Conservation (phyloP, 495 filamentous ascomycete genomes). For the Aspergillus kassunensis region DNA sequence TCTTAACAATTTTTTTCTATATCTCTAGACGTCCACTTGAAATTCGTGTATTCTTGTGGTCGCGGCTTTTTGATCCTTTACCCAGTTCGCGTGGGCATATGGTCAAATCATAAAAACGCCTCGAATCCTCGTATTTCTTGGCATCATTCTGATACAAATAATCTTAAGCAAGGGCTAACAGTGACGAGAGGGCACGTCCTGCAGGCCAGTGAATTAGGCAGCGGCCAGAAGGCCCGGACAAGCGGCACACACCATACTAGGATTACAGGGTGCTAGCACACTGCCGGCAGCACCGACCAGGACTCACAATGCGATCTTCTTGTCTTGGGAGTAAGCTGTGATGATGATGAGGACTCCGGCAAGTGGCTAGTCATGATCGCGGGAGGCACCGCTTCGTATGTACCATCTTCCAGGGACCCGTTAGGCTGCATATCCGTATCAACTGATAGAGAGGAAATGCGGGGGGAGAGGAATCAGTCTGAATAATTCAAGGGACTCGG, state of each 20-base stretch:
- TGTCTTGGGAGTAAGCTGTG: neutral
- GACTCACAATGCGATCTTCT: too few relatives aligned
- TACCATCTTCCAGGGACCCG: neutral
- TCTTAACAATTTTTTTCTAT: neutral
- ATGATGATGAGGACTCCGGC: neutral
- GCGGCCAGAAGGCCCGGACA: constrained; percentile 11
- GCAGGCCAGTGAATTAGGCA: neutral
- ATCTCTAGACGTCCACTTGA: neutral
- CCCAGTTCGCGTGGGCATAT: neutral
- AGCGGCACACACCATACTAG: neutral
- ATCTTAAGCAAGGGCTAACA: constrained; percentile 6
- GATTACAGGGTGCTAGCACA: constrained; percentile 1
- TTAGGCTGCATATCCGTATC: neutral
- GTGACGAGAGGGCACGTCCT: neutral
- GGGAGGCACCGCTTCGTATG: too few relatives aligned
- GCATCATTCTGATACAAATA: constrained; percentile 7
- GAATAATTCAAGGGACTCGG: neutral
- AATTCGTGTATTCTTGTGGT: neutral
- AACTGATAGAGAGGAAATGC: neutral
- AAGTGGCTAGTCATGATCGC: too few relatives aligned
- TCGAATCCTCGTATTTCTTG: constrained; percentile 1
- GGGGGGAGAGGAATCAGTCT: neutral
- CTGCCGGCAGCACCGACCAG: constrained; percentile 10
- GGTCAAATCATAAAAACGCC: constrained; percentile 7
- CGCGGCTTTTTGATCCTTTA: neutral